Percentiles rank a stretch among this genome's conserved stretches.
These are phyloP conservation scores for Apiospora aurea DNA, from an alignment of 2,329 filamentous ascomycete genomes.

Conservation along the genomic window DNA sequence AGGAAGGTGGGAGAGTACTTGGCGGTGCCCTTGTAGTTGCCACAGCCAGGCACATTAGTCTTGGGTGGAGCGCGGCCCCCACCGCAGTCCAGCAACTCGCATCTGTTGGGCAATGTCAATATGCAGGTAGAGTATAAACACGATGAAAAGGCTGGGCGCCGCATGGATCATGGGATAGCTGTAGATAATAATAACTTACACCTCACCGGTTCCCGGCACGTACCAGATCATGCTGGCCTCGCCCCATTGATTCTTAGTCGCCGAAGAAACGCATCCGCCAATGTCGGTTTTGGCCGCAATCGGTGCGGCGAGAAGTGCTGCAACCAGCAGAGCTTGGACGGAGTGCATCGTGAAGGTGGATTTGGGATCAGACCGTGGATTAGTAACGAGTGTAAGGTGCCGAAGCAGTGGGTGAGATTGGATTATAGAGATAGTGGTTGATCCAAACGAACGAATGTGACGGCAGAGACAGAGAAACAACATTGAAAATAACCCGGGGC, in stretches of 20 bases:
- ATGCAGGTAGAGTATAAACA: neutral
- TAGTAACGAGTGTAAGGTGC: slow-evolving; percentile 19
- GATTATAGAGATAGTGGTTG: neutral
- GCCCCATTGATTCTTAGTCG: slow-evolving; percentile 44
- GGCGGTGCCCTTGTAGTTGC: slow-evolving; percentile 60
- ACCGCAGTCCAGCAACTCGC: slow-evolving; percentile 70
- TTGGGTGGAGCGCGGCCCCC: slow-evolving; percentile 71
- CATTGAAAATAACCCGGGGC: neutral
- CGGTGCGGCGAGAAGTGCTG: slow-evolving; percentile 41
- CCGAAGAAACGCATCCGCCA: slow-evolving; percentile 51
- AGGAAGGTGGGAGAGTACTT: slow-evolving; percentile 61
- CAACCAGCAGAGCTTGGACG: slow-evolving; percentile 26
- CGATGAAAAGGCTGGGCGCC: neutral
- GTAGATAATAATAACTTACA: slow-evolving; percentile 39
- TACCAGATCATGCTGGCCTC: slow-evolving; percentile 62
- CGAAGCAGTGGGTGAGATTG: slow-evolving; percentile 1
- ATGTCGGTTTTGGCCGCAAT: slow-evolving; percentile 54
- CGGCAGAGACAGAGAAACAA: slow-evolving; percentile 7
- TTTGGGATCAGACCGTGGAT: neutral
- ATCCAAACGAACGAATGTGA: slow-evolving; percentile 10
- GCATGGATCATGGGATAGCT: neutral
- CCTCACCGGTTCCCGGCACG: slow-evolving; percentile 68
- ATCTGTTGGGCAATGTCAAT: slow-evolving; percentile 39
- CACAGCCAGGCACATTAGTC: slow-evolving; percentile 68
- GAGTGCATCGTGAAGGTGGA: slow-evolving; percentile 7